These are phyloP conservation scores for Iris macrosiphon DNA, from an alignment of 106 monocot genomes.

Conservation along the genomic window DNA sequence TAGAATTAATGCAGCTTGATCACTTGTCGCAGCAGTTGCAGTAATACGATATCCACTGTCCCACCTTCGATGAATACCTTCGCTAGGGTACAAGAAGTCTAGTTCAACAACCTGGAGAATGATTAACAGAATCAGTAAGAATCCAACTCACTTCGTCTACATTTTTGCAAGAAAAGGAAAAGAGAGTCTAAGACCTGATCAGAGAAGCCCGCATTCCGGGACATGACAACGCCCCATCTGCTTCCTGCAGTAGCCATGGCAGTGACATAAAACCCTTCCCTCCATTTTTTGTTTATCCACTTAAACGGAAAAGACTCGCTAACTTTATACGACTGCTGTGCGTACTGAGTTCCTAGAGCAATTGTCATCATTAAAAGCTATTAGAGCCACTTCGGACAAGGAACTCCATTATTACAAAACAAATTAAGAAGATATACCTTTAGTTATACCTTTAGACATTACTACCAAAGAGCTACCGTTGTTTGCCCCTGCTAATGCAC, in stretches of 20 bases:
- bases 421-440: not conserved
- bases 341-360: constrained; percentile 54
- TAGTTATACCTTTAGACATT: constrained; percentile 67
- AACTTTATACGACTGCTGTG: constrained; percentile 82
- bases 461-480: constrained; percentile 76
- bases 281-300: constrained; percentile 93
- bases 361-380: constrained; percentile 2
- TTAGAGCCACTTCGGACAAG: not conserved
- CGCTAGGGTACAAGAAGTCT: constrained; percentile 82
- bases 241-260: constrained; percentile 75
- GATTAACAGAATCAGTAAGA: not conserved
- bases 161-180: too few relatives aligned
- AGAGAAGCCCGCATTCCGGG: constrained; percentile 60
- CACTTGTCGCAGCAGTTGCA: constrained; percentile 77
- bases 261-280: constrained; percentile 76
- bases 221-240: constrained; percentile 80
- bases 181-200: constrained; percentile 37
- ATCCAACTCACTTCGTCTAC: not conserved
- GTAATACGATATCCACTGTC: constrained; percentile 83
- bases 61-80: constrained; percentile 84
- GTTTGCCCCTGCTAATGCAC: constrained; percentile 56
- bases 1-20: constrained; percentile 80
- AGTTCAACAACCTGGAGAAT: constrained; percentile 72
- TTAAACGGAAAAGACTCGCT: constrained; percentile 85
- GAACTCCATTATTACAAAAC: constrained; percentile 2